Evolutionary conservation across 495 filamentous ascomycete genomes (phyloP).

Genomic region (Penicillium dipodomyicola): DNA sequence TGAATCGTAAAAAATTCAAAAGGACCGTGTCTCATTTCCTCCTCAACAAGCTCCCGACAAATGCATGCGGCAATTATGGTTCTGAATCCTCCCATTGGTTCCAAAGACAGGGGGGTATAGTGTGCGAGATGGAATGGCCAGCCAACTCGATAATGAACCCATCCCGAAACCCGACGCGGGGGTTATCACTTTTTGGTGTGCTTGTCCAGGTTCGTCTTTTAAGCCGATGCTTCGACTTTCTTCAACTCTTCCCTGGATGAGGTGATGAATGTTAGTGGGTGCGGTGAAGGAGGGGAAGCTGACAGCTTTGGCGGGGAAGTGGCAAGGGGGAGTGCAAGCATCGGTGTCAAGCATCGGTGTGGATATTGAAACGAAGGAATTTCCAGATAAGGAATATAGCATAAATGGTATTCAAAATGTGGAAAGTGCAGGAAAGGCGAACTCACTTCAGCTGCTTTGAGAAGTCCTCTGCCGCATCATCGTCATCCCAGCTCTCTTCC

Average conservation of each 20-base stretch:
- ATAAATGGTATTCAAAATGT: not conserved
- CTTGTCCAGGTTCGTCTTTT: constrained; percentile 15
- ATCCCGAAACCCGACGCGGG: constrained; percentile 1
- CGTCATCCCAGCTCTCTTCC: constrained; percentile 99
- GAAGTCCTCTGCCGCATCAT: constrained; percentile 96
- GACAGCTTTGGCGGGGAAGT: not conserved
- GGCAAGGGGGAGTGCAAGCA: not conserved
- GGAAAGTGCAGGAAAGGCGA: not conserved
- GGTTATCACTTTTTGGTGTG: not conserved
- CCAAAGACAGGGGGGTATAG: constrained; percentile 14
- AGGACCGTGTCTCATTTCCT: constrained; percentile 9
- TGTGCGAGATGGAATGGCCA: constrained; percentile 7
- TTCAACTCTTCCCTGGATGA: constrained; percentile 85
- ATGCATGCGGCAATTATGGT: constrained; percentile 3
- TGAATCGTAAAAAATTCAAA: constrained; percentile 2
- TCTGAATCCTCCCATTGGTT: constrained; percentile 5
- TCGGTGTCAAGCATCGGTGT: not conserved
- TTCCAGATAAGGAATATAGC: not conserved
- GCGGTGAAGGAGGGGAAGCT: not conserved
- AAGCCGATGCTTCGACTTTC: constrained; percentile 70
- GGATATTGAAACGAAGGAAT: too few relatives aligned
- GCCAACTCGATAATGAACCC: constrained; percentile 5
- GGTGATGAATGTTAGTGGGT: constrained; percentile 15
- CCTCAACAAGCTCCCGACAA: constrained; percentile 7
- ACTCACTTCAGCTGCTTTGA: constrained; percentile 86